Base-by-base conservation (phyloP, 768 basidiomycete species). In the Lactifluus piperatus region DNA sequence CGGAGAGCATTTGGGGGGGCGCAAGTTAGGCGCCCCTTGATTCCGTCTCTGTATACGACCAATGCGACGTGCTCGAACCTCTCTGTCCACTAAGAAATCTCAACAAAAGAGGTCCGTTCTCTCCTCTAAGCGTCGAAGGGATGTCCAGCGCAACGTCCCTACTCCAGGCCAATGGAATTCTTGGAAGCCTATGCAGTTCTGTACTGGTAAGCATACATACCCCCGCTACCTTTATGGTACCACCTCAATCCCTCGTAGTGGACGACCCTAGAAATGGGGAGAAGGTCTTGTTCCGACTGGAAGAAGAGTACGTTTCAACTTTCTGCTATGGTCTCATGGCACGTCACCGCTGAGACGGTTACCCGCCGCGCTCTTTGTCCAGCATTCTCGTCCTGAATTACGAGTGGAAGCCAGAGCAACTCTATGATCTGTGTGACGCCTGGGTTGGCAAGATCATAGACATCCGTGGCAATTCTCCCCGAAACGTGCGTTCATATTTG, bases 391-490 rank as follows among this genome's bases (percentile, higher is more conserved):
- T 61, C 3, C 26, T 61, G 1, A 61, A 61, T 29, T 44, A 61
- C 8, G 24, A 43, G 6, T 61, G 60, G 60, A 16, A 8, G 3
- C 34, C 60, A 0, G 16, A 52, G 20, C 6, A 8, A 13, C 13
- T 4, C 22, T 61, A 61, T 20, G 37, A 61, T 18, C 2, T 32
- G 11, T 47, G 55, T 11, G 60, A 61, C 4, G 39, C 29, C 1
- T 61, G 60, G 60, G 60, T 61, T 7, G 60, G 54, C 18, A 61
- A 47, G 36, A 56, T 61, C 26, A 1, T 32, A 4, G 60, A 32
- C 7, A 61, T 61, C 49, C 60, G 54, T 16, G 54, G 60, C 3
- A 56, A 56, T 41, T 32, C 54, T 2, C 60, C 60, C 9, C 34
- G 37, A 27, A 56, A 61, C 3, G 60, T 61, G 16, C 22, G 54